A percentile compares a stretch with the other conserved stretches of the same genome.
Conservation (phyloP, 2,329 filamentous ascomycete genomes). For the Penicillium corylophilum region DNA sequence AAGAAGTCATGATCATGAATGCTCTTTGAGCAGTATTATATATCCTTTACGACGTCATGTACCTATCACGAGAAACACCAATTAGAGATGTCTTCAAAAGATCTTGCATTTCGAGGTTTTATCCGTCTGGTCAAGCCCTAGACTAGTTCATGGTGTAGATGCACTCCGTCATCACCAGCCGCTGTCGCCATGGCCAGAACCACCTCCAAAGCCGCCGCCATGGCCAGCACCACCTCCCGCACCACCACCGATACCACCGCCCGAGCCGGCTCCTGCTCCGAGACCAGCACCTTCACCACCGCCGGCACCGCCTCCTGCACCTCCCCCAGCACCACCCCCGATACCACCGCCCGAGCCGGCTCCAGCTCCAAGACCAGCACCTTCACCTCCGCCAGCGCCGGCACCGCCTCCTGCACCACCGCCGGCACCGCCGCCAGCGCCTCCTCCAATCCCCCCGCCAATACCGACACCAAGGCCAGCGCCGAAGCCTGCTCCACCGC, state of each 20-base stretch:
- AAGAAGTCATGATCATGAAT: constrained; percentile 30
- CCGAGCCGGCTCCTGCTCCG: background rate
- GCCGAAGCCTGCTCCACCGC: constrained; percentile 2
- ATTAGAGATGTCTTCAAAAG: constrained; percentile 4
- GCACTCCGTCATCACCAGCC: background rate
- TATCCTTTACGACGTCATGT: constrained; percentile 23
- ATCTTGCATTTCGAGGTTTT: background rate
- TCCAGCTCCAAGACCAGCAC: constrained; percentile 1
- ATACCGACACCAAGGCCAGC: constrained; percentile 1
- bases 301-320: background rate
- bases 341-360: background rate
- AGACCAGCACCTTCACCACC: constrained; percentile 1
- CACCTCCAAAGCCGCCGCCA: background rate
- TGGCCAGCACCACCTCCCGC: constrained; percentile 4
- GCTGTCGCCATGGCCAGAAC: background rate
- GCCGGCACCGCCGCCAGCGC: background rate
- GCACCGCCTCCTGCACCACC: constrained; percentile 2
- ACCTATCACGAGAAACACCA: constrained; percentile 12
- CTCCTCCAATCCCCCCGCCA: constrained; percentile 6
- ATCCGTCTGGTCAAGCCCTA: background rate
- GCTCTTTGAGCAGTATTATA: constrained; percentile 10
- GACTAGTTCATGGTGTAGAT: background rate
- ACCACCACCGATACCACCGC: constrained; percentile 2
- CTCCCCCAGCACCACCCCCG: too few species aligned
- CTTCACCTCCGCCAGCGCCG: constrained; percentile 1